Percentiles rank a stretch among this genome's conserved stretches.
Conservation (phyloP, 805 yeast species). For the Candida golubevii region DNA sequence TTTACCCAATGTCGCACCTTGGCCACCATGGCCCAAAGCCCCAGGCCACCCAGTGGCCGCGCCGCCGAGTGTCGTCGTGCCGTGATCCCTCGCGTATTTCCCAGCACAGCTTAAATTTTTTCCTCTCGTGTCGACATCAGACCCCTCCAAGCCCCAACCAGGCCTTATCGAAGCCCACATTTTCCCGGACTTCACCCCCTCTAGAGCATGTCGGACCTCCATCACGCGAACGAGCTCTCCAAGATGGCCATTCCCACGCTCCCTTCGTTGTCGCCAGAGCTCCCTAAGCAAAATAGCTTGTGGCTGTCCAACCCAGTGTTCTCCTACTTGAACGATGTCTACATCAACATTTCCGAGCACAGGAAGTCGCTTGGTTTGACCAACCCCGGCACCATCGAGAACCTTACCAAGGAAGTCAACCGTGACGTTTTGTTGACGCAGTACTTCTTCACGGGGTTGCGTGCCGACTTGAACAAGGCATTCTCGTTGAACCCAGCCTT, state of each 20-base stretch:
- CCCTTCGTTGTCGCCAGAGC: conserved; percentile 52
- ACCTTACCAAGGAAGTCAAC: conserved; percentile 86
- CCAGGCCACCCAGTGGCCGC: too few species aligned
- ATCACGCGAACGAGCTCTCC: conserved; percentile 47
- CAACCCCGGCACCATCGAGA: conserved; percentile 94
- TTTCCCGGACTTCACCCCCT: background rate
- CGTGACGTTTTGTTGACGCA: conserved; percentile 89
- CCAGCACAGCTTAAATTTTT: conserved; percentile 1
- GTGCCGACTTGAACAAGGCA: conserved; percentile 93
- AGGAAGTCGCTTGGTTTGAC: conserved; percentile 75
- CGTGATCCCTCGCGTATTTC: conserved; percentile 2
- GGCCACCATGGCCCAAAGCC: too few species aligned
- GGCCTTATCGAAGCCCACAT: too few species aligned
- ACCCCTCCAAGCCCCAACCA: too few species aligned
- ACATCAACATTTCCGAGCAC: conserved; percentile 67
- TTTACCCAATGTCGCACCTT: too few species aligned
- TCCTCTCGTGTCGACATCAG: background rate
- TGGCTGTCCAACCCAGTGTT: conserved; percentile 84
- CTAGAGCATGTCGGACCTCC: conserved; percentile 14
- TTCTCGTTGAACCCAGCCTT: conserved; percentile 89
- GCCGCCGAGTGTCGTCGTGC: too few species aligned
- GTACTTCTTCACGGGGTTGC: conserved; percentile 88
- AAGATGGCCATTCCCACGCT: conserved; percentile 53
- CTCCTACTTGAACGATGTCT: conserved; percentile 72
- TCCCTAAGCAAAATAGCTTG: conserved; percentile 52